Percentiles rank a stretch among this genome's conserved stretches.
These are phyloP conservation scores for Sclerotinia nivalis DNA, from an alignment of 2,329 filamentous ascomycete genomes.

Conservation along the genomic window DNA sequence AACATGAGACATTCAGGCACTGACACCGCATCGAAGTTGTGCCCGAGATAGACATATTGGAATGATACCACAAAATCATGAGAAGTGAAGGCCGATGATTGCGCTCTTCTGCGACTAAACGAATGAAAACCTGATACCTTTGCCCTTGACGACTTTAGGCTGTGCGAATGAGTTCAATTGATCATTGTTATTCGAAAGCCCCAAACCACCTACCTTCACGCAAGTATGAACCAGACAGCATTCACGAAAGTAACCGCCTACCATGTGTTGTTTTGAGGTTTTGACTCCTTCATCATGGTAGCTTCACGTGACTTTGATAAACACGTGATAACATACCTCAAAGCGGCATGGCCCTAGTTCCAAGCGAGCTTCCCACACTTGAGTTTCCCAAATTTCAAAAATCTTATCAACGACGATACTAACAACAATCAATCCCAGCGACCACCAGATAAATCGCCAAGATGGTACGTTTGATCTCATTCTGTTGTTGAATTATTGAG, in stretches of 20 bases:
- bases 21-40: not conserved
- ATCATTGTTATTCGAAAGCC: not conserved
- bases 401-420: conserved; percentile 27
- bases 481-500: not conserved
- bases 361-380: conserved; percentile 26
- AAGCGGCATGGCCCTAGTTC: conserved; percentile 21
- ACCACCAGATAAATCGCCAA: conserved; percentile 34
- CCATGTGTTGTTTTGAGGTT: not conserved
- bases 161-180: not conserved
- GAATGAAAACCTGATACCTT: not conserved
- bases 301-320: not conserved
- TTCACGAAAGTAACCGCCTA: not conserved
- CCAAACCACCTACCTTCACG: too few species aligned
- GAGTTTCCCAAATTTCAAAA: conserved; percentile 25
- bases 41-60: not conserved
- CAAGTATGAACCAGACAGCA: not conserved
- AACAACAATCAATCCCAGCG: conserved; percentile 28
- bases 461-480: conserved; percentile 33
- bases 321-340: not conserved
- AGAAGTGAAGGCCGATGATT: not conserved
- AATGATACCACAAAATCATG: not conserved
- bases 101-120: not conserved
- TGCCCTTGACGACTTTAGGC: not conserved
- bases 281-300: too few species aligned
- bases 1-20: not conserved